Evolutionary conservation across 2,329 filamentous ascomycete species (phyloP).

Genomic region (Arthroderma sp.): DNA sequence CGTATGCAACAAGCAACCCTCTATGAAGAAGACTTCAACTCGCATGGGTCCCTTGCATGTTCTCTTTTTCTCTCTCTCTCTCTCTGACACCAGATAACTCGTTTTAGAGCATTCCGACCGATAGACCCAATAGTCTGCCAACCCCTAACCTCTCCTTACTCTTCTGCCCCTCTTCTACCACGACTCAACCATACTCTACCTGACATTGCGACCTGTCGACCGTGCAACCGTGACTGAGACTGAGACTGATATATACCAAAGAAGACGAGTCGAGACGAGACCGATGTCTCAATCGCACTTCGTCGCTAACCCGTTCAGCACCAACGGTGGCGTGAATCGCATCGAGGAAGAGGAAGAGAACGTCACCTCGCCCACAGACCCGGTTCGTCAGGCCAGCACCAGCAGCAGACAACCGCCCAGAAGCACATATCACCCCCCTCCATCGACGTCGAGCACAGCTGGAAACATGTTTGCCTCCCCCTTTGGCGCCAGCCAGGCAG

Average conservation of each 20-base stretch:
- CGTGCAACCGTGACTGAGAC: too few relatives aligned
- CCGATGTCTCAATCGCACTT: slow-evolving; percentile 9
- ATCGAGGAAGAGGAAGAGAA: slow-evolving; percentile 73
- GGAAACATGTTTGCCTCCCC: neutral
- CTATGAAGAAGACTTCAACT: too few relatives aligned
- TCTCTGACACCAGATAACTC: too few relatives aligned
- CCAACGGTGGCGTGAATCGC: slow-evolving; percentile 37
- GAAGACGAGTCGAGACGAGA: neutral
- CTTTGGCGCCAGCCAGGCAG: slow-evolving; percentile 11
- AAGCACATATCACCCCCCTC: neutral
- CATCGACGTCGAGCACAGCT: neutral
- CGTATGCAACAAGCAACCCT: too few relatives aligned
- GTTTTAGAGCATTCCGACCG: too few relatives aligned
- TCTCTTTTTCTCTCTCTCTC: too few relatives aligned
- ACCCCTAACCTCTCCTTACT: too few relatives aligned
- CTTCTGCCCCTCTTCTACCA: too few relatives aligned
- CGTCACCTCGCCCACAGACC: slow-evolving; percentile 61
- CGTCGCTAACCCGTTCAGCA: slow-evolving; percentile 8
- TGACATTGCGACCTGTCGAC: too few relatives aligned
- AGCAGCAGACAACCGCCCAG: neutral
- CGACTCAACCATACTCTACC: too few relatives aligned
- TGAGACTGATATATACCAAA: neutral
- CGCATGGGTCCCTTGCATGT: too few relatives aligned
- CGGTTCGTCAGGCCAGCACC: slow-evolving; percentile 22
- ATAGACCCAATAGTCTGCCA: too few relatives aligned